phyloP scores from a whole-genome alignment of 2,329 filamentous ascomycete genomes.

The Neophaeococcomyces mojaviensis region DNA sequence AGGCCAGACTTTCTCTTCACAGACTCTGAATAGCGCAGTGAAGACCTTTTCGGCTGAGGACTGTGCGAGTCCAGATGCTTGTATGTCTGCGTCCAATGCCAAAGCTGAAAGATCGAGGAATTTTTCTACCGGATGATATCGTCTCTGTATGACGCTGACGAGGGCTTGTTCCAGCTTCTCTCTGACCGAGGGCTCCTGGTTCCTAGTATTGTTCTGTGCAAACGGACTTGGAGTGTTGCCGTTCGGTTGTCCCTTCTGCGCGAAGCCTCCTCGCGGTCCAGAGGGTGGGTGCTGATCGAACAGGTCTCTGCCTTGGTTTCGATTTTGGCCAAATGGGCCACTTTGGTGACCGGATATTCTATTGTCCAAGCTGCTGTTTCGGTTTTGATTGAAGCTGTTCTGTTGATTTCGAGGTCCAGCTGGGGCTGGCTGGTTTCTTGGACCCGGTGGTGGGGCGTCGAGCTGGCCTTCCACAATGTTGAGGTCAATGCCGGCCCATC shows the following conservation, averaged over 20 bases:
- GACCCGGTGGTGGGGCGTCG: slow-evolving; percentile 26
- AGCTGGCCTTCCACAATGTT: slow-evolving; percentile 40
- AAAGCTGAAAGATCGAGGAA: slow-evolving; percentile 77
- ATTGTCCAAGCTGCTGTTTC: slow-evolving; percentile 2
- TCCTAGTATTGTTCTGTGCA: neutral
- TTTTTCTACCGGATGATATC: slow-evolving; percentile 66
- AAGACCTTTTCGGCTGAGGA: slow-evolving; percentile 76
- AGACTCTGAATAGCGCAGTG: slow-evolving; percentile 81
- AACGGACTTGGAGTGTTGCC: neutral
- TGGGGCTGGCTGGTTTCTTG: slow-evolving; percentile 9
- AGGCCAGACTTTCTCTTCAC: slow-evolving; percentile 64
- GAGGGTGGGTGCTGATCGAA: slow-evolving; percentile 7
- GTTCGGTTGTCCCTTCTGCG: slow-evolving; percentile 7
- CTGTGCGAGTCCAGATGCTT: slow-evolving; percentile 68
- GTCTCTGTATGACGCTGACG: slow-evolving; percentile 55
- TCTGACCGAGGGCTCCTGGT: neutral
- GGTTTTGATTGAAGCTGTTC: neutral
- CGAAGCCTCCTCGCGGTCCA: slow-evolving; percentile 8
- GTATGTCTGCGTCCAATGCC: slow-evolving; percentile 62
- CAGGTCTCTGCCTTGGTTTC: slow-evolving; percentile 12
- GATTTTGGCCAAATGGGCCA: slow-evolving; percentile 3
- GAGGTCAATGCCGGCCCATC: slow-evolving; percentile 59
- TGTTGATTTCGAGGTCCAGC: neutral
- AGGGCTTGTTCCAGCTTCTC: neutral
- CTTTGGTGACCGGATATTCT: slow-evolving; percentile 9